A percentile compares a stretch with the other conserved stretches of the same genome.
Conservation (phyloP, 2,329 filamentous ascomycete species). For the Trichoderma sp. region DNA sequence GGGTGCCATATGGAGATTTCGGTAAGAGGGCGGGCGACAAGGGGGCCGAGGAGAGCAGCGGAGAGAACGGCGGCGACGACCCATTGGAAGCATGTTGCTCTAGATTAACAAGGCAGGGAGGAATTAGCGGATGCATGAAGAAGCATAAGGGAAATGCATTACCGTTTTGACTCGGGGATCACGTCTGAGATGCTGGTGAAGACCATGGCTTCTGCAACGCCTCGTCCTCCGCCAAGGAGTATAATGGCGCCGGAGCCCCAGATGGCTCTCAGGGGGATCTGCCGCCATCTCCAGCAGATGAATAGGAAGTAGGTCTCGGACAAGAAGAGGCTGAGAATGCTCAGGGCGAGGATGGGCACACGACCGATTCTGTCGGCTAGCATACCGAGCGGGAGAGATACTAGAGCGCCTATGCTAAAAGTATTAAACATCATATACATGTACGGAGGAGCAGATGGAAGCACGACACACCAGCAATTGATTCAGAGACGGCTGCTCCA, state of each 20-base stretch:
- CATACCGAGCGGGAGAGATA: slow-evolving; percentile 30
- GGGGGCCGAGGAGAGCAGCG: slow-evolving; percentile 29
- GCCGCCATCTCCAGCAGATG: slow-evolving; percentile 29
- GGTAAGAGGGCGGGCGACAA: slow-evolving; percentile 29
- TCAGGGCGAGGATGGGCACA: slow-evolving; percentile 32
- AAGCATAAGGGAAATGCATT: too few relatives aligned
- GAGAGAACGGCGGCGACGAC: slow-evolving; percentile 30
- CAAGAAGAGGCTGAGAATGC: slow-evolving; percentile 32
- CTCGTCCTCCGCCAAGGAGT: slow-evolving; percentile 33
- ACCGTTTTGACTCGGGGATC: slow-evolving; percentile 27
- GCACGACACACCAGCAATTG: slow-evolving; percentile 27
- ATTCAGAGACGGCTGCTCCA: slow-evolving; percentile 31
- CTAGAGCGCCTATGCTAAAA: slow-evolving; percentile 28
- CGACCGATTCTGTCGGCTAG: slow-evolving; percentile 32
- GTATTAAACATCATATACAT: background rate
- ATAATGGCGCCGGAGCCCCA: slow-evolving; percentile 31
- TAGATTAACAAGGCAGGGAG: background rate
- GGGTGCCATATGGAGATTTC: slow-evolving; percentile 29
- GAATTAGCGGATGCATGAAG: background rate
- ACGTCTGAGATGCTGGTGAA: slow-evolving; percentile 34
- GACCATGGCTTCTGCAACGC: slow-evolving; percentile 34
- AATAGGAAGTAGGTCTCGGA: slow-evolving; percentile 30
- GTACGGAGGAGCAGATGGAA: background rate
- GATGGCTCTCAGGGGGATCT: slow-evolving; percentile 31
- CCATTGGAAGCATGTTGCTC: slow-evolving; percentile 34